Percentiles rank a stretch among this genome's conserved stretches.
Conservation (phyloP, 148 eudicot genomes). For the Chenopodium quinoa region DNA sequence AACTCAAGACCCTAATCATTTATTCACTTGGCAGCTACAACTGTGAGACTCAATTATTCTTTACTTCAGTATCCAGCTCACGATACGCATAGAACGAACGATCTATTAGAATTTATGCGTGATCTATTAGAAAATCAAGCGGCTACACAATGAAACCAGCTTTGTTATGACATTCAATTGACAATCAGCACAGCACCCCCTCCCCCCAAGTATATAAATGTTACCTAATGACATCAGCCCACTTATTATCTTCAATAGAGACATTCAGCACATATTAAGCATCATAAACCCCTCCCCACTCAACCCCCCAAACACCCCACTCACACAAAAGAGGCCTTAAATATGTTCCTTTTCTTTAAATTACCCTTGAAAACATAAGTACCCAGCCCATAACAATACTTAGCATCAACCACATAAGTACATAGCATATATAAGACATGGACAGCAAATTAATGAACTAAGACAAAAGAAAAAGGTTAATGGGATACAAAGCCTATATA, state of each 20-base stretch:
- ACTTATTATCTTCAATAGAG: not conserved
- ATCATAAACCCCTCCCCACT: too few species aligned
- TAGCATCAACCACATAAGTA: not conserved
- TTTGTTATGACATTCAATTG: too few species aligned
- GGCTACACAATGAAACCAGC: too few species aligned
- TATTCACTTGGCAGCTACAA: too few species aligned
- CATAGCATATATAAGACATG: not conserved
- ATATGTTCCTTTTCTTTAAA: not conserved
- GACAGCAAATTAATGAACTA: not conserved
- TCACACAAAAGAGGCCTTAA: not conserved
- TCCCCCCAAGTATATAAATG: too few species aligned
- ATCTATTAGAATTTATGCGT: too few species aligned
- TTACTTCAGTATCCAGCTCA: too few species aligned
- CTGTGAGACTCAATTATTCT: too few species aligned
- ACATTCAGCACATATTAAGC: not conserved
- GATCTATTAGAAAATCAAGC: too few species aligned
- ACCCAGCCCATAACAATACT: not conserved
- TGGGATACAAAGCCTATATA: not conserved
- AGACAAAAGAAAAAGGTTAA: not conserved
- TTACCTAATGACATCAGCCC: not conserved
- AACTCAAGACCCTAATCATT: too few species aligned
- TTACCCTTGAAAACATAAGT: not conserved
- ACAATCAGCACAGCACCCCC: not conserved
- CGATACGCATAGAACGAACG: too few species aligned
- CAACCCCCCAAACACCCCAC: too few species aligned